Percentiles rank a stretch among this genome's conserved stretches.
Conservation (phyloP, 768 basidiomycete genomes). For the Lentinula sp. region DNA sequence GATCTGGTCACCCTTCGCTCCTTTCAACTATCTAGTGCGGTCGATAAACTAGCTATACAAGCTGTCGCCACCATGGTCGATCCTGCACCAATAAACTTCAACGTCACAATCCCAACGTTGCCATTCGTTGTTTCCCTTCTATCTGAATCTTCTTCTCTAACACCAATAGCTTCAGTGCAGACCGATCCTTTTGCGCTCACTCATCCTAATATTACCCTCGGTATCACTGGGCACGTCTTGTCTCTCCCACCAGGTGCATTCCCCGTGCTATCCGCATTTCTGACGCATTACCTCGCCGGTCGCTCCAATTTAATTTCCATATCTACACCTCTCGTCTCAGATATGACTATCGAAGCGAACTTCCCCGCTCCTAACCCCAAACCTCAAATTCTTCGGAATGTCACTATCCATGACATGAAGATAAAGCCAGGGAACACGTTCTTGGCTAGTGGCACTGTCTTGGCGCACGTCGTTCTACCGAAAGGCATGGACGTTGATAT, state of each 20-base stretch:
- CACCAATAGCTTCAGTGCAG: constrained; percentile 49
- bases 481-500: constrained; percentile 61
- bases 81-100: constrained; percentile 44
- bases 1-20: constrained; percentile 56
- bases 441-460: constrained; percentile 66
- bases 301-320: constrained; percentile 52
- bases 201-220: constrained; percentile 62
- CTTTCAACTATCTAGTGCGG: constrained; percentile 34
- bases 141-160: constrained; percentile 9
- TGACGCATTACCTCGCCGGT: constrained; percentile 60
- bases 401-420: constrained; percentile 74
- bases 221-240: constrained; percentile 50
- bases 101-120: constrained; percentile 46
- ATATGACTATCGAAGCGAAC: constrained; percentile 34
- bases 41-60: constrained; percentile 30
- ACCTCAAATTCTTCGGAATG: constrained; percentile 62
- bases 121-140: constrained; percentile 56
- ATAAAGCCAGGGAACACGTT: constrained; percentile 50
- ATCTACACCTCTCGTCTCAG: constrained; percentile 48
- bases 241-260: constrained; percentile 37
- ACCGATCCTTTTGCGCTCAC: constrained; percentile 55
- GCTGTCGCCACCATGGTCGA: constrained; percentile 56
- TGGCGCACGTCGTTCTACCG: constrained; percentile 62
- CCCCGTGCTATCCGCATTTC: constrained; percentile 49
- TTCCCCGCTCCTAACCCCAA: constrained; percentile 65